Percentiles rank a stretch among this genome's conserved stretches.
Evolutionary conservation across 129 eudicot genomes (phyloP).

Genomic region (Centaurea solstitialis): DNA sequence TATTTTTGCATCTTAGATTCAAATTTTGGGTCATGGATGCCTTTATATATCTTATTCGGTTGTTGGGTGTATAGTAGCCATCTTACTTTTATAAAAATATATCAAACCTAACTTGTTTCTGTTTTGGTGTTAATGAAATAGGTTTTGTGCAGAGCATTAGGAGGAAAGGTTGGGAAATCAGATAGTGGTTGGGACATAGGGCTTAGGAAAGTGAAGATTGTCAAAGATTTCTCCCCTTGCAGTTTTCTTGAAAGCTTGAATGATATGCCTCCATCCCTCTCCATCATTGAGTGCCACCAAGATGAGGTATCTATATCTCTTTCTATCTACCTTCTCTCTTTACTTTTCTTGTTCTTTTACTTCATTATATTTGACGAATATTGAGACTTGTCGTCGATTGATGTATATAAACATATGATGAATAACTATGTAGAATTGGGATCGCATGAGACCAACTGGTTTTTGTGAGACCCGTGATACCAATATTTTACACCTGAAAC

Average conservation of each 20-base stretch:
- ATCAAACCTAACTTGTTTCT: constrained; percentile 11
- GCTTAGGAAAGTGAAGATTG: constrained; percentile 52
- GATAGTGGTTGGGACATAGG: constrained; percentile 84
- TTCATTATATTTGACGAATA: not conserved
- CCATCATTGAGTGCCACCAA: constrained; percentile 83
- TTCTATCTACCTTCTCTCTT: too few species aligned
- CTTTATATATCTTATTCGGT: not conserved
- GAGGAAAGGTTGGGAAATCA: constrained; percentile 78
- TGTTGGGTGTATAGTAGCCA: not conserved
- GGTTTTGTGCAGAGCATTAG: constrained; percentile 84
- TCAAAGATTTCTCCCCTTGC: constrained; percentile 43
- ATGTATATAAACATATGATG: too few species aligned
- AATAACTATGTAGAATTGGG: not conserved
- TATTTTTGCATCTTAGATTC: not conserved
- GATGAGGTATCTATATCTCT: constrained; percentile 53
- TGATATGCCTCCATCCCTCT: constrained; percentile 51
- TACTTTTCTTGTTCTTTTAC: not conserved
- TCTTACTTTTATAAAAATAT: not conserved
- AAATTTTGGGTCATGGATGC: not conserved
- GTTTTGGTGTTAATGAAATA: constrained; percentile 17
- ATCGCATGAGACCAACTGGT: too few species aligned
- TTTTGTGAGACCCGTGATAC: too few species aligned
- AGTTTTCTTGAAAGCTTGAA: constrained; percentile 21
- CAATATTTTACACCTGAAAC: too few species aligned
- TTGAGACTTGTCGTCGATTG: not conserved